These are phyloP conservation scores for Annona cherimola DNA, from an alignment of 164 flowering plant genomes.

Conservation along the genomic window DNA sequence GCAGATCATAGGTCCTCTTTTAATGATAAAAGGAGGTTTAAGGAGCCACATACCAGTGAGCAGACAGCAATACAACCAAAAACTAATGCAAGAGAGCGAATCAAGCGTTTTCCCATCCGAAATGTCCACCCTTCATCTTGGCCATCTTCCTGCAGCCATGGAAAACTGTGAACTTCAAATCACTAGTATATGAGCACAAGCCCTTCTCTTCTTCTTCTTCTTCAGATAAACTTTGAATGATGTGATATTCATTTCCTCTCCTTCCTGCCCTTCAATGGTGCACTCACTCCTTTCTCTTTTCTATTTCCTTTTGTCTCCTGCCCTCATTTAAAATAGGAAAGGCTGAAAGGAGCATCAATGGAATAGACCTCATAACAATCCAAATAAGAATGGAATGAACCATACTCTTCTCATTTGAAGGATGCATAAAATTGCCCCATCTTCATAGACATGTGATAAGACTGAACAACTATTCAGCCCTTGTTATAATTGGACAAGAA, in stretches of 20 bases:
- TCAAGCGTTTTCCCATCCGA: conserved; percentile 85
- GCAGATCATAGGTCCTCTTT: not conserved
- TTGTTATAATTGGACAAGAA: not conserved
- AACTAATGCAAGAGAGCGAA: conserved; percentile 76
- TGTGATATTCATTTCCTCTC: too few species aligned
- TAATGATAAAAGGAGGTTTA: not conserved
- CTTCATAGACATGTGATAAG: not conserved
- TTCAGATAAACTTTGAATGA: too few species aligned
- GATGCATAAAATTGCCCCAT: not conserved
- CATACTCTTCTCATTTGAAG: not conserved
- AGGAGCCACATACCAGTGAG: conserved; percentile 63
- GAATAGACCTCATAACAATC: not conserved
- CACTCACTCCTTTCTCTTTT: too few species aligned
- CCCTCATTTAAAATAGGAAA: too few species aligned
- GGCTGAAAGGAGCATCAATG: too few species aligned
- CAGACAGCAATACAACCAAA: conserved; percentile 77
- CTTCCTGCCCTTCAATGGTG: too few species aligned
- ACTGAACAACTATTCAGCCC: not conserved
- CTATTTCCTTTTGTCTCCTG: too few species aligned
- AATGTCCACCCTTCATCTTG: conserved; percentile 77
- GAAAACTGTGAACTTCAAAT: not conserved
- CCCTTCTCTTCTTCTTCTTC: too few species aligned
- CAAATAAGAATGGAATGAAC: not conserved
- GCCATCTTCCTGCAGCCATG: conserved; percentile 79
- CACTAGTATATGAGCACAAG: not conserved